Percentiles rank a stretch among this genome's conserved stretches.
Conservation (phyloP, 768 basidiomycete species). For the Xanthoconium purpureum region DNA sequence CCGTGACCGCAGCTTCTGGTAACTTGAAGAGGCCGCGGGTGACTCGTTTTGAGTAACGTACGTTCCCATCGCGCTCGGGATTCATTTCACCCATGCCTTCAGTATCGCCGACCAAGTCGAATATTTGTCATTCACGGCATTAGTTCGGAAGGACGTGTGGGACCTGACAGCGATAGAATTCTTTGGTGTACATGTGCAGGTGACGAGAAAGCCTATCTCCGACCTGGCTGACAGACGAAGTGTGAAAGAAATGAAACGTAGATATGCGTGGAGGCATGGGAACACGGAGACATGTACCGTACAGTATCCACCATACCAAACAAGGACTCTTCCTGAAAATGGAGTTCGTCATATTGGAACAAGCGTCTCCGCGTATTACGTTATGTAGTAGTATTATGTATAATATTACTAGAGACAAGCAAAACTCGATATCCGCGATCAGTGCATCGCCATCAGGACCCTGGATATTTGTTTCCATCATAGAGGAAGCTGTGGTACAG, state of each 20-base stretch:
- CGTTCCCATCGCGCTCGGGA: no score
- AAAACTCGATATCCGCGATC: background rate
- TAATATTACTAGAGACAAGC: no score
- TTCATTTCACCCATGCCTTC: no score
- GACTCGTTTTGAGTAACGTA: no score
- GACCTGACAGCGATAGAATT: slow-evolving; percentile 16
- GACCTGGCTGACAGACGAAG: background rate
- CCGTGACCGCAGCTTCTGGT: no score
- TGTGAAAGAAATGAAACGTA: background rate
- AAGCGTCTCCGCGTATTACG: background rate
- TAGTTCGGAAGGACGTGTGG: background rate
- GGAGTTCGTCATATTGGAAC: background rate
- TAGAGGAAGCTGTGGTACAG: background rate
- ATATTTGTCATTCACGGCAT: no score
- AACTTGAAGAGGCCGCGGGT: no score
- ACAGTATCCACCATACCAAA: background rate
- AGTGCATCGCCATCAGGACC: background rate
- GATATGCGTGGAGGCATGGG: no score
- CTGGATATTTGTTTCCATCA: background rate
- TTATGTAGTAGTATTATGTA: background rate
- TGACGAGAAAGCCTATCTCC: background rate
- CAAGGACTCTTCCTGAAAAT: background rate
- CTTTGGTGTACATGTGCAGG: slow-evolving; percentile 12
- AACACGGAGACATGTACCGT: no score
- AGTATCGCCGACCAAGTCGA: no score